Evolutionary conservation across 2,329 filamentous ascomycete genomes (phyloP), one percentile per base, ranked within the genome.

Genomic region (Ascochyta clinopodiicola): DNA sequence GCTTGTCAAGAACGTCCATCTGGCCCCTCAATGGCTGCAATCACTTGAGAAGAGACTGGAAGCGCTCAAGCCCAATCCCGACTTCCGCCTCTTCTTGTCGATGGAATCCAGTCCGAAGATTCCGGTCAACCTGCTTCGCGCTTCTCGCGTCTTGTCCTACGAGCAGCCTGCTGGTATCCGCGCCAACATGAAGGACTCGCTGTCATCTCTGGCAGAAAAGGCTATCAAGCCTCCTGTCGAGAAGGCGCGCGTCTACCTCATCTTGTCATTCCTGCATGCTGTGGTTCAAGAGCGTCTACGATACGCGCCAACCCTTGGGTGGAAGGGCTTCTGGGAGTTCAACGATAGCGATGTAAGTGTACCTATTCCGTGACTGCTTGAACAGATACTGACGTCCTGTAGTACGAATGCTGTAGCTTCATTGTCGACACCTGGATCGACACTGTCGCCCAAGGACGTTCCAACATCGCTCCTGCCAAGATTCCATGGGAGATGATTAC

Each of bases 261-360:
- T 99, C 44, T 84, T 99, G 34, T 95, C 90, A 3, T 98, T 99
- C 84, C 75, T 99, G 67, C 95, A 99, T 73, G 96, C 95, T 6
- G 93, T 99, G 34, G 88, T 97, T 10, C 95, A 99, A 76, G 95
- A 99, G 77, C 85, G 96, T 66, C 81, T 99, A 60, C 89, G 95
- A 60, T 99, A 99, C 75, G 93, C 94, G 22, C 96, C 95, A 0
- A 94, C 85, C 53, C 81, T 99, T 51, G 95, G 95, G 57, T 99
- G 95, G 95, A 97, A 96, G 81, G 92, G 92, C 49, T 96, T 97
- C 83, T 99, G 96, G 95, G 96, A 99, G 78, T 99, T 99, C 77
- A 99, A 99, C 74, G 96, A 99, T 77, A 96, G 93, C 67, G 95
- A 99, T 78, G 91, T 96, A 86, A 90, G 91, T 88, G 63, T 19